A percentile compares a stretch with the other conserved stretches of the same genome.
phyloP scores from a whole-genome alignment of 2,329 filamentous ascomycete species.

The Curvularia hawaiiensis region DNA sequence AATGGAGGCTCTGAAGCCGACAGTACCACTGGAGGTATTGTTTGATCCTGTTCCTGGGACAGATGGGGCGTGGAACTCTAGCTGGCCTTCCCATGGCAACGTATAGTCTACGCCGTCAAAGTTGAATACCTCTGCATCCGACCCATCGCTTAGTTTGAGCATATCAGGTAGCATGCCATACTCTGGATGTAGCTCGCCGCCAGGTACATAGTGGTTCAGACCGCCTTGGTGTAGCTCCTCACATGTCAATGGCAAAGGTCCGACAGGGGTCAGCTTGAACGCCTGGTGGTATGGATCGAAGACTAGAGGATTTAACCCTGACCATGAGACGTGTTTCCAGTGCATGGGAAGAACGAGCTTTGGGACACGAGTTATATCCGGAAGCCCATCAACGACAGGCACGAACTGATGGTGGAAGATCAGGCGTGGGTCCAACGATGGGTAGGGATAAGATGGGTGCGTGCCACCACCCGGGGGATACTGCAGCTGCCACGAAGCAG shows the following conservation, averaged over 20 bases:
- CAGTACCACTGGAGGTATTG: neutral
- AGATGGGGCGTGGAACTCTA: constrained; percentile 3
- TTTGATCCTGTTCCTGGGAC: neutral
- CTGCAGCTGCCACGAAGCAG: constrained; percentile 18
- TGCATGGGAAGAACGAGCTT: constrained; percentile 15
- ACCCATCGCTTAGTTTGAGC: constrained; percentile 20
- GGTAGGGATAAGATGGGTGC: constrained; percentile 26
- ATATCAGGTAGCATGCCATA: constrained; percentile 16
- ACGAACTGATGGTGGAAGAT: constrained; percentile 18
- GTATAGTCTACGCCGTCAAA: constrained; percentile 22
- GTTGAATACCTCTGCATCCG: constrained; percentile 20
- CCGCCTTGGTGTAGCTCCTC: constrained; percentile 28
- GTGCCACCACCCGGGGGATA: constrained; percentile 28
- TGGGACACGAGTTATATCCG: constrained; percentile 9
- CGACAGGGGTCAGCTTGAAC: constrained; percentile 29
- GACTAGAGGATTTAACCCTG: constrained; percentile 19
- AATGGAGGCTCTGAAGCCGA: neutral
- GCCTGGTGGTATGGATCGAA: constrained; percentile 27
- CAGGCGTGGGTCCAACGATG: constrained; percentile 18
- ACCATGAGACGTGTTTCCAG: constrained; percentile 25
- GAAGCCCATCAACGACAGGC: constrained; percentile 22
- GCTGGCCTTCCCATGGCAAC: constrained; percentile 14
- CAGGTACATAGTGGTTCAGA: constrained; percentile 21
- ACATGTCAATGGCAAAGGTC: constrained; percentile 22
- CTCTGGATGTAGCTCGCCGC: constrained; percentile 24